These are phyloP conservation scores for Penicillium riverlandense DNA, from an alignment of 495 filamentous ascomycete genomes.

Conservation along the genomic window DNA sequence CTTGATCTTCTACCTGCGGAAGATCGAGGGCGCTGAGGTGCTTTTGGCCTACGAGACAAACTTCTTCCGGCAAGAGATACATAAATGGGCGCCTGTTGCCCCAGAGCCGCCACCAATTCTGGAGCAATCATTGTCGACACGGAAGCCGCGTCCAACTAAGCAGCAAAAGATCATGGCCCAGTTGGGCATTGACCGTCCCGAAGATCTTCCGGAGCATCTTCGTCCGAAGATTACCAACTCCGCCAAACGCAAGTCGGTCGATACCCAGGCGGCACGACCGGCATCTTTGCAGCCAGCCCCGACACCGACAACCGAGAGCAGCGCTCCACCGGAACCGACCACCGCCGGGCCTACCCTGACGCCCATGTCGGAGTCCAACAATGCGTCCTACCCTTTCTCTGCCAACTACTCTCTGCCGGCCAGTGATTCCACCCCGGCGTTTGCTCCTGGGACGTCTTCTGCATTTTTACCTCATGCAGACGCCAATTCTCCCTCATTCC, in stretches of 20 bases:
- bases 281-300: constrained; percentile 24
- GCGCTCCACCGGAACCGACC: constrained; percentile 11
- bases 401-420: constrained; percentile 33
- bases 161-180: constrained; percentile 91
- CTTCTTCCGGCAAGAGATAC: constrained; percentile 91
- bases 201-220: constrained; percentile 76
- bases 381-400: constrained; percentile 32
- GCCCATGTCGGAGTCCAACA: constrained; percentile 25
- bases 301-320: constrained; percentile 17
- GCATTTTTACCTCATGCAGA: constrained; percentile 35
- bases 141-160: constrained; percentile 95
- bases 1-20: constrained; percentile 95
- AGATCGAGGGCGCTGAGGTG: constrained; percentile 97
- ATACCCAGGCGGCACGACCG: constrained; percentile 18
- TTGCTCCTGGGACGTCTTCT: constrained; percentile 29
- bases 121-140: constrained; percentile 81
- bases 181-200: constrained; percentile 76
- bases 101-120: constrained; percentile 74
- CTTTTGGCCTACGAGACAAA: constrained; percentile 90
- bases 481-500: constrained; percentile 32
- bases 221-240: constrained; percentile 66
- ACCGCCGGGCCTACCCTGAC: constrained; percentile 28
- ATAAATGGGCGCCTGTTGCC: constrained; percentile 93
- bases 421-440: constrained; percentile 32
- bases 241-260: constrained; percentile 38